Evolutionary conservation across 495 filamentous ascomycete genomes (phyloP), one percentile per base, ranked within the genome.

Genomic region (Talaromyces adpressus): DNA sequence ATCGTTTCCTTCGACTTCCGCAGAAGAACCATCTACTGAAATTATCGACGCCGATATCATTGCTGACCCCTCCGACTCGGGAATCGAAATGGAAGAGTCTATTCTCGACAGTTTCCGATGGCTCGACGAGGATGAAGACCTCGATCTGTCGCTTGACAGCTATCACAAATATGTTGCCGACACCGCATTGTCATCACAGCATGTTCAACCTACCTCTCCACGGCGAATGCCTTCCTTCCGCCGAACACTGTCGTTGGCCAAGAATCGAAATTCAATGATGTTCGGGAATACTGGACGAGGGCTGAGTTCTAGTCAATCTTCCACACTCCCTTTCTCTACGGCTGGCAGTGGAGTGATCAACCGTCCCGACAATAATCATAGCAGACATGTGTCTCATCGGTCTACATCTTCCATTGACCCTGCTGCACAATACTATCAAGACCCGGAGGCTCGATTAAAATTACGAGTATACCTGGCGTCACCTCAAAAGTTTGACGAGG

Each of bases 401-500:
- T 84, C 84, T 11, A 79, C 82, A 30, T 73, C 83, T 11, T 82
- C 79, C 59, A 85, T 91, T 60, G 91, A 93, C 70, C 84, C 89
- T 22, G 80, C 82, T 51, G 89, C 91, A 0, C 84, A 89, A 49
- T 88, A 96, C 72, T 97, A 96, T 68, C 91, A 90, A 72, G 92
- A 98, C 65, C 92, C 92, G 0, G 91, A 97, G 70, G 91, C 92
- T 41, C 85, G 93, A 41, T 75, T 93, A 57, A 96, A 93, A 71
- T 77, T 97, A 12, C 87, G 91, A 3, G 87, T 92, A n/a, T 96
- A 92, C 66, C 82, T 96, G 3, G 89, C 90, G 18, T 97, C 93
- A 2, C 90, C 92, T 8, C 91, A 96, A 65, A 96, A 96, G 71
- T 96, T 97, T 64, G 94, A 98, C 69, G 93, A 97, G 77, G 92